Base-by-base conservation (phyloP, 345 rosid genomes). In the Lepidium aucheri region DNA sequence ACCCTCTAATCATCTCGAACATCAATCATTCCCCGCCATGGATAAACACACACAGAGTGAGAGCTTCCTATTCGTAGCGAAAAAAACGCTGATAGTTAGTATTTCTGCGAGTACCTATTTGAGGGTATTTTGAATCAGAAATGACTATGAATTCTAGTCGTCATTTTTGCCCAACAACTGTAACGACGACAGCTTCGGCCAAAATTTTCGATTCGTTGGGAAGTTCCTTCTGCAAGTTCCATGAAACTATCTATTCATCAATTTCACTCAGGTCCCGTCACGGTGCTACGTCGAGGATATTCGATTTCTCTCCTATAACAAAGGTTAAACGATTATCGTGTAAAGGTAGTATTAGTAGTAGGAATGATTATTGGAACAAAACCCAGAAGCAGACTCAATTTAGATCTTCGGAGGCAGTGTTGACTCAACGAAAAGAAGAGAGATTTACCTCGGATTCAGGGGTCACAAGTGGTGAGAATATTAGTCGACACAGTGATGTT, bases 71-170 rank as follows among this genome's bases (percentile, higher is more conserved):
- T 35, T 14, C 53, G 60, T 42, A 14, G 14, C 65, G 6, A 47
- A 45, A 16, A 16, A 50, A 53, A 53, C 30, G 65, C 38, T 53
- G 33, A 39, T 20, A 67, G 42, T 7, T 30, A 13, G 4, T 24
- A 13, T 35, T 35, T 67, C 15, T 18, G 40, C 3, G 32, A 24
- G 36, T 35, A 67, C 56, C 43, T 55, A 57, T 3, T 16, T 49
- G 36, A 52, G 53, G 14, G 43, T 32, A 9, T 13, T 15, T 44
- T 18, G 8, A 44, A 5, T 30, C n/a, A 14, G 59, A 62, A 33
- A 88, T 84, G 91, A 80, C 91, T 71, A 47, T 86, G 12, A 68
- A 67, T 14, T 85, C 92, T 10, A 76, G 56, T 76, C 82, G 80
- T 72, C 90, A 83, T 62, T 74, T 88, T 17, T 77, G 69, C 12